Percentiles rank a stretch among this genome's conserved stretches.
Conservation (phyloP, 345 rosid species). For the Linum trigynum region DNA sequence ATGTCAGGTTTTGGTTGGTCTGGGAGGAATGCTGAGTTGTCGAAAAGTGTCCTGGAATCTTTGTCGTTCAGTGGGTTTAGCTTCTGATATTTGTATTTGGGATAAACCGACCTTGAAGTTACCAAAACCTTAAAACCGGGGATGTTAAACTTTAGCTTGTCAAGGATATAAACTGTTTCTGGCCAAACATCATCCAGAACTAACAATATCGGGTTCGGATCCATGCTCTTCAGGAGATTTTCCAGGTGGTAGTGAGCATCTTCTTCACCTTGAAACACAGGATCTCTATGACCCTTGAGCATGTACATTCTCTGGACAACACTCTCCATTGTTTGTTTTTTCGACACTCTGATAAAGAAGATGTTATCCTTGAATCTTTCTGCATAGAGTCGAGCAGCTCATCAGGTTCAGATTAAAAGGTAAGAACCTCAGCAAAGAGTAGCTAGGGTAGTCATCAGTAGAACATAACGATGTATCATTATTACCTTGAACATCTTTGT, state of each 20-base stretch:
- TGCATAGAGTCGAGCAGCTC: slow-evolving; percentile 11
- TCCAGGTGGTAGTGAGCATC: background rate
- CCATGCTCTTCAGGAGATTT: slow-evolving; percentile 6
- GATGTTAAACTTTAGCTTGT: slow-evolving; percentile 16
- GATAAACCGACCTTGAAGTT: slow-evolving; percentile 49
- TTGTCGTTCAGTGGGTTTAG: slow-evolving; percentile 28
- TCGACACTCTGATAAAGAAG: slow-evolving; percentile 39
- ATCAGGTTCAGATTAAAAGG: too few relatives aligned
- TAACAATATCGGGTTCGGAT: slow-evolving; percentile 30
- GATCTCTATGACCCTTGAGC: background rate
- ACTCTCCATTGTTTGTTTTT: slow-evolving; percentile 1
- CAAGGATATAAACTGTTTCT: slow-evolving; percentile 30
- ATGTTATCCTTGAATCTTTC: slow-evolving; percentile 39
- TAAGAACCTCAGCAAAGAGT: too few relatives aligned
- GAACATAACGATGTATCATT: background rate
- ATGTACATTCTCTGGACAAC: slow-evolving; percentile 1
- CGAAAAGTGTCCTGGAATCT: slow-evolving; percentile 37
- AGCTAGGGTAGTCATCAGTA: background rate
- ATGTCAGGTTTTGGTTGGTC: background rate
- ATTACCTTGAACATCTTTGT: background rate
- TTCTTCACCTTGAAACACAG: background rate
- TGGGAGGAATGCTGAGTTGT: slow-evolving; percentile 15
- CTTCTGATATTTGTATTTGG: slow-evolving; percentile 16
- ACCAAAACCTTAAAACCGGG: slow-evolving; percentile 44
- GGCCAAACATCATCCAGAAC: slow-evolving; percentile 68